These are phyloP conservation scores for Groenewaldozyma tartarivorans DNA, from an alignment of 805 yeast genomes.

Conservation along the genomic window DNA sequence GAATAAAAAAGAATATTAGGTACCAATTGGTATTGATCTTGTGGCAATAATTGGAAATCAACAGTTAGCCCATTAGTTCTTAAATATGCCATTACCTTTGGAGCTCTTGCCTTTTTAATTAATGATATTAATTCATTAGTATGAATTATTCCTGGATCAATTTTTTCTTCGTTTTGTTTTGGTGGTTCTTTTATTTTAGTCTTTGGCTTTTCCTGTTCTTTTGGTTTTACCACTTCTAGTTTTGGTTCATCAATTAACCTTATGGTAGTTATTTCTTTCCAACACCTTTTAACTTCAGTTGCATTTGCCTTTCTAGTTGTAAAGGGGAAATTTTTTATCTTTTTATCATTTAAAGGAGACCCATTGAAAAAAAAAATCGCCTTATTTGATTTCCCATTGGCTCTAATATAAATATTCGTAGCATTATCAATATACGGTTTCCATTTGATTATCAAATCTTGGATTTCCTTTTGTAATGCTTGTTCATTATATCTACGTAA, in stretches of 20 bases:
- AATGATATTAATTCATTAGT: constrained; percentile 50
- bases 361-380: constrained; percentile 51
- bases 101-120: constrained; percentile 67
- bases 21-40: constrained; percentile 36
- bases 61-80: constrained; percentile 46
- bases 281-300: constrained; percentile 68
- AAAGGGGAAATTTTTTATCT: constrained; percentile 72
- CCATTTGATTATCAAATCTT: constrained; percentile 62
- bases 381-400: constrained; percentile 62
- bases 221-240: constrained; percentile 5
- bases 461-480: constrained; percentile 70
- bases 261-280: constrained; percentile 67
- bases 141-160: constrained; percentile 34
- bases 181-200: constrained; percentile 13
- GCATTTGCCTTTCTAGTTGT: constrained; percentile 83
- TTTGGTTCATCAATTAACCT: constrained; percentile 32
- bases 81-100: constrained; percentile 55
- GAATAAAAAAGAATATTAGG: constrained; percentile 81
- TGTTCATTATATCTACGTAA: constrained; percentile 85
- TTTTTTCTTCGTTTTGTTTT: constrained; percentile 15
- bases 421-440: constrained; percentile 44
- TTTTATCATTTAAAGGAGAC: constrained; percentile 49
- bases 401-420: constrained; percentile 65
- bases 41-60: constrained; percentile 50
- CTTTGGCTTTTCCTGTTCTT: constrained; percentile 14